phyloP scores from a whole-genome alignment of 129 eudicot genomes.

The Flaveria ramosissima region DNA sequence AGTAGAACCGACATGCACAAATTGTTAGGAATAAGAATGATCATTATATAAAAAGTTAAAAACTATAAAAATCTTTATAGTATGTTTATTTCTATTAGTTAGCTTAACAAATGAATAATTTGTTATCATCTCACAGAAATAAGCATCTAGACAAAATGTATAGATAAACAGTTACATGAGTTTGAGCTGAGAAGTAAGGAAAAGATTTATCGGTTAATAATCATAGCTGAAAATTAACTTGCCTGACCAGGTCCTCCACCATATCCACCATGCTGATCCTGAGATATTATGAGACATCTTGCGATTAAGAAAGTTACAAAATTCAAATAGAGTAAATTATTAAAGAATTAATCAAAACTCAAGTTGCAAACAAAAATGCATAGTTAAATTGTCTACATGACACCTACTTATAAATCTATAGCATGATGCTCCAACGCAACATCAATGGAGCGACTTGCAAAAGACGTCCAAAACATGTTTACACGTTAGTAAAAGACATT shows the following conservation, averaged over 20 bases:
- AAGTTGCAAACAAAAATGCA: conserved; percentile 16
- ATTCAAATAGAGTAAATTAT: neutral
- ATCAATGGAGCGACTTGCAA: conserved; percentile 38
- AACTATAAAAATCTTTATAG: no score
- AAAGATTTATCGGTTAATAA: neutral
- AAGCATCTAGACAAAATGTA: no score
- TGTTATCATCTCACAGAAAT: no score
- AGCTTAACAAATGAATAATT: no score
- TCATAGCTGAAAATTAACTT: conserved; percentile 19
- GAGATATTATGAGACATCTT: conserved; percentile 13
- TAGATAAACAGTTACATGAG: no score
- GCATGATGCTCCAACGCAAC: conserved; percentile 49
- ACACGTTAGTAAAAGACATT: no score
- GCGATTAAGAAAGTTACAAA: neutral
- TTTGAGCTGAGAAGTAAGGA: no score
- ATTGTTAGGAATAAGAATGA: no score
- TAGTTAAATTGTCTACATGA: conserved; percentile 48
- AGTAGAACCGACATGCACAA: no score
- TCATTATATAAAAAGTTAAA: no score
- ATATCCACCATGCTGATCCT: conserved; percentile 92
- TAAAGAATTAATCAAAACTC: neutral
- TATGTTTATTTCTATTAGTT: no score
- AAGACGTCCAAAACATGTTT: no score
- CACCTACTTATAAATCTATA: conserved; percentile 72
- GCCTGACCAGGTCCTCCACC: conserved; percentile 99